Evolutionary conservation across 345 rosid genomes (phyloP), one percentile per base, ranked within the genome.

Genomic region (Murraya paniculata): DNA sequence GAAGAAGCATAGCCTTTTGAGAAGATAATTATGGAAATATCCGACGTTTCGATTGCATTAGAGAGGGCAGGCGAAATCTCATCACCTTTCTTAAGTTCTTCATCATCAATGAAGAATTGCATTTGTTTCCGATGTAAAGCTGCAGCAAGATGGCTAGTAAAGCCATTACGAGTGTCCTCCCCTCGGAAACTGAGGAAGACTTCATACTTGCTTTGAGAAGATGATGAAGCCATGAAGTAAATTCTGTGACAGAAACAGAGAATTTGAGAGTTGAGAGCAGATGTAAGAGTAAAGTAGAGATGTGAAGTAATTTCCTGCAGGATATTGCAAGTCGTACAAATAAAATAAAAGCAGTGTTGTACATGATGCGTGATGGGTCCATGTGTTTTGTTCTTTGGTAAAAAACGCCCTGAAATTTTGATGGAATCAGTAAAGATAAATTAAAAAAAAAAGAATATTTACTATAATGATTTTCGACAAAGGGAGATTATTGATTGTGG

Each of bases 141-240:
- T n/a, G 24, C 16, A 14, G 5, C 38, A 18, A 71, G 64, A 53
- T 71, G 75, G 64, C 75, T 71, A 30, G 60, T 56, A n/a, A 71
- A 30, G 7, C 13, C 57, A 19, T 58, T 13, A 9, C 75, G 75
- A 3, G 64, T 21, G 7, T 71, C 75, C 27, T 55, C 31, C 16
- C 75, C 64, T 71, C 75, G 30, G 28, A 71, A 71, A 71, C 48
- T 71, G 28, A 71, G 25, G 64, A 71, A 71, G 2, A 31, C 75
- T 6, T 71, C 75, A 35, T 53, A 71, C 6, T 55, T 33, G 5
- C 16, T 4, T 9, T 5, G 5, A 28, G 74, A 28, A 8, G 62
- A 71, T 30, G 45, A 21, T 7, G 11, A 53, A 53, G 19, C 57
- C 57, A 66, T 21, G 71, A 21, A 21, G 71, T 5, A 4, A 45